Percentiles rank a stretch among this genome's conserved stretches.
Conservation (phyloP, 176 grass and related monocot species). For the Phoenix dactylifera region DNA sequence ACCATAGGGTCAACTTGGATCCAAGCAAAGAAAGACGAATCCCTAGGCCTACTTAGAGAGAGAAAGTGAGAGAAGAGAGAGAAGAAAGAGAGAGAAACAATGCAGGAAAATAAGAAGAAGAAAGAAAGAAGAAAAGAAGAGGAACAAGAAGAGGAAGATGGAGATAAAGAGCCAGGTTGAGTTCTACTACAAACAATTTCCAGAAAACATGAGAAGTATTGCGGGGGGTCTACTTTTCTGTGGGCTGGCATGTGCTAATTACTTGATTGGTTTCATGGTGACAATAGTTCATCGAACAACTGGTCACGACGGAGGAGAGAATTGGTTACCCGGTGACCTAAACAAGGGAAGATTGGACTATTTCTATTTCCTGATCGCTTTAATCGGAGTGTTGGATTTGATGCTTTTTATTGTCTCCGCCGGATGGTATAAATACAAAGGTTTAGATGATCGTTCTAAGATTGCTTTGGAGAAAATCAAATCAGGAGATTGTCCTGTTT, state of each 20-base stretch:
- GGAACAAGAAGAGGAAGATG: too few relatives aligned
- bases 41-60: too few relatives aligned
- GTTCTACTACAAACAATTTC: constrained; percentile 79
- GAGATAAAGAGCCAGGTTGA: constrained; percentile 71
- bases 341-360: constrained; percentile 45
- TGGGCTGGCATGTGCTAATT: constrained; percentile 36
- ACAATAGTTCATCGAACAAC: constrained; percentile 20
- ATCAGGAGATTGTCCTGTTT: too few relatives aligned
- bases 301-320: background rate
- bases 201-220: constrained; percentile 69
- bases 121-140: too few relatives aligned
- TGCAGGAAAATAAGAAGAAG: too few relatives aligned
- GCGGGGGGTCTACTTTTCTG: constrained; percentile 47
- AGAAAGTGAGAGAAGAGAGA: too few relatives aligned
- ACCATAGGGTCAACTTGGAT: too few relatives aligned
- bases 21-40: too few relatives aligned
- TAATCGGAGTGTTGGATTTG: constrained; percentile 30
- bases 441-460: background rate
- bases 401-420: constrained; percentile 37
- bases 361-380: constrained; percentile 47
- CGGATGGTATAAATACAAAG: constrained; percentile 66
- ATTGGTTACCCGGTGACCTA: constrained; percentile 51
- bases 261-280: constrained; percentile 42
- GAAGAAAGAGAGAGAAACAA: too few relatives aligned
- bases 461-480: too few relatives aligned